phyloP scores from a whole-genome alignment of 2,329 filamentous ascomycete species.

The Penicillium sp. region DNA sequence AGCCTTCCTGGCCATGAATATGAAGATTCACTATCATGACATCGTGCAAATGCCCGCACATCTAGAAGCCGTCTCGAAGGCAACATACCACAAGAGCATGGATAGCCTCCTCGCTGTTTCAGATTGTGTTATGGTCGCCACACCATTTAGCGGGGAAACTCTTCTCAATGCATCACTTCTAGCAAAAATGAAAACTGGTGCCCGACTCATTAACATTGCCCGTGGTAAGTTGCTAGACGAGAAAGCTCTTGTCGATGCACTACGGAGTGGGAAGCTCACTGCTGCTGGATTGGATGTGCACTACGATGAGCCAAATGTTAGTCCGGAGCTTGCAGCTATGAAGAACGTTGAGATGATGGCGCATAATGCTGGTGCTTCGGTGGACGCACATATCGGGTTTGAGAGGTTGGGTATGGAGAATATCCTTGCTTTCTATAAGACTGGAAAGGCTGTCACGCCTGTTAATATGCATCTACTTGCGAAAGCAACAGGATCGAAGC shows the following conservation, averaged over 20 bases:
- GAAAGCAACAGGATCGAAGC: constrained; percentile 10
- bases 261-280: constrained; percentile 48
- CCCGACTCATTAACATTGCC: constrained; percentile 53
- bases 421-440: constrained; percentile 33
- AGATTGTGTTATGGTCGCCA: constrained; percentile 51
- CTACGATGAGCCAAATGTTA: constrained; percentile 53
- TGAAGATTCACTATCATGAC: constrained; percentile 62
- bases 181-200: constrained; percentile 48
- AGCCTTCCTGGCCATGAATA: constrained; percentile 59
- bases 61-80: constrained; percentile 41
- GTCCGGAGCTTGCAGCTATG: constrained; percentile 40
- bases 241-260: constrained; percentile 46
- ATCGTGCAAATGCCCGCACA: constrained; percentile 40
- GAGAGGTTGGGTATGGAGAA: constrained; percentile 51
- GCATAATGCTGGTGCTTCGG: constrained; percentile 51
- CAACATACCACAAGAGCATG: constrained; percentile 43
- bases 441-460: constrained; percentile 47
- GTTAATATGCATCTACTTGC: constrained; percentile 59
- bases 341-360: constrained; percentile 47
- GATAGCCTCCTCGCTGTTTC: constrained; percentile 43
- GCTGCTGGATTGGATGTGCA: constrained; percentile 56
- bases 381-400: constrained; percentile 52
- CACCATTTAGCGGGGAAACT: constrained; percentile 44
- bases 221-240: constrained; percentile 53
- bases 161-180: constrained; percentile 45